phyloP scores from a whole-genome alignment of 2,329 filamentous ascomycete genomes.

The Atkinsonella texensis region DNA sequence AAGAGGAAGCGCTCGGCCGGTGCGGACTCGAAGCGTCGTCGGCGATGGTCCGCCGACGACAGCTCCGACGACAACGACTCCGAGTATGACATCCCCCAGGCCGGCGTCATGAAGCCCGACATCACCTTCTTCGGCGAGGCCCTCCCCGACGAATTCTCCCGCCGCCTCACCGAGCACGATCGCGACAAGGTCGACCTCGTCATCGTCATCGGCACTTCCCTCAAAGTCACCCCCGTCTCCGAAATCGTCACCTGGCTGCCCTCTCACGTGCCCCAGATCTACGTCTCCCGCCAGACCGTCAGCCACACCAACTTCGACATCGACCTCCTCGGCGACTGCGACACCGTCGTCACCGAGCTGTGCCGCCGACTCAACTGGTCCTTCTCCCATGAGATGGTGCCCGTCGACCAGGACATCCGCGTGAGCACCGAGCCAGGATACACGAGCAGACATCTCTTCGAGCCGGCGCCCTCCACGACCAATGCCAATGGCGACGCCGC shows the following conservation, averaged over 20 bases:
- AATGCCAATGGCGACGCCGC: background rate
- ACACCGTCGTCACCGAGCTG: constrained; percentile 78
- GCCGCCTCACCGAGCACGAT: constrained; percentile 71
- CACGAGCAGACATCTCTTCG: constrained; percentile 26
- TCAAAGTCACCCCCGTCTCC: constrained; percentile 91
- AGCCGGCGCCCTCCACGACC: constrained; percentile 6
- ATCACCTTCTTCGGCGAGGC: constrained; percentile 96
- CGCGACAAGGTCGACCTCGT: constrained; percentile 73
- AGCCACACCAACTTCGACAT: constrained; percentile 92
- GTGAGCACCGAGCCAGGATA: constrained; percentile 29
- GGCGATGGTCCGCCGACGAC: constrained; percentile 26
- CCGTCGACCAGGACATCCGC: constrained; percentile 48
- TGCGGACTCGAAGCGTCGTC: constrained; percentile 20
- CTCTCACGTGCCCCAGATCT: constrained; percentile 74
- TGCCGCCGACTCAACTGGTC: constrained; percentile 73
- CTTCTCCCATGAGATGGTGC: constrained; percentile 71
- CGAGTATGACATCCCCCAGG: constrained; percentile 44
- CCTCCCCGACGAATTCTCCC: constrained; percentile 72
- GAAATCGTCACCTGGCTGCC: constrained; percentile 78
- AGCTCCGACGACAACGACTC: constrained; percentile 35
- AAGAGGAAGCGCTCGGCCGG: constrained; percentile 30
- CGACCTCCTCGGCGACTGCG: constrained; percentile 89
- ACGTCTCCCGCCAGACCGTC: constrained; percentile 76
- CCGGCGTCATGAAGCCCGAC: constrained; percentile 89
- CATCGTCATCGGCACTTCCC: constrained; percentile 88